A percentile compares a stretch with the other conserved stretches of the same genome.
These are phyloP conservation scores for Russula dissimulans DNA, from an alignment of 768 basidiomycete species.

Conservation along the genomic window DNA sequence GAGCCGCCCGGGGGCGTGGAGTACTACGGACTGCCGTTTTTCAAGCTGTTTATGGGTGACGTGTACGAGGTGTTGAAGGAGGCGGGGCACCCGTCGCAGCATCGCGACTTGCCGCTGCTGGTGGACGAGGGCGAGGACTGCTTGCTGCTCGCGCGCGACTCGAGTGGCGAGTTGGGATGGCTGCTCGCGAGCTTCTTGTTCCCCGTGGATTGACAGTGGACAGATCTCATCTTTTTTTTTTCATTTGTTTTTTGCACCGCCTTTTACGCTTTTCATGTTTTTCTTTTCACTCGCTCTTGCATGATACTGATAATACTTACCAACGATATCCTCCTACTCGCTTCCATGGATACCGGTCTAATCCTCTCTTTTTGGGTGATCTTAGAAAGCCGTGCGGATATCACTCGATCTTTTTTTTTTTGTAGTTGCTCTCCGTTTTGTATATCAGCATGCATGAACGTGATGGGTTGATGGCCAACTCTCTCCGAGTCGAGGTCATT, in stretches of 20 bases:
- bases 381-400: not conserved
- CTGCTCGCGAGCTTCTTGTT: constrained; percentile 74
- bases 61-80: constrained; percentile 63
- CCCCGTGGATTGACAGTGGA: constrained; percentile 38
- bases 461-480: not conserved
- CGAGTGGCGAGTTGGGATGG: constrained; percentile 56
- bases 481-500: too few species aligned
- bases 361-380: not conserved
- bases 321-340: not conserved
- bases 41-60: constrained; percentile 53
- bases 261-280: not conserved
- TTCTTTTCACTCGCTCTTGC: too few species aligned
- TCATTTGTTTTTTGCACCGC: not conserved
- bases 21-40: constrained; percentile 72
- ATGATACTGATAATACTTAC: not conserved
- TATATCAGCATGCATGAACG: not conserved
- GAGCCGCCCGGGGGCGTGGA: constrained; percentile 51
- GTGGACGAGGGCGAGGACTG: constrained; percentile 75
- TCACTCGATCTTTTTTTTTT: not conserved
- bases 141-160: constrained; percentile 60
- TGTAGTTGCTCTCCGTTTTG: not conserved
- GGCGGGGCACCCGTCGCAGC: constrained; percentile 68
- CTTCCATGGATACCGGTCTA: not conserved
- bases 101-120: constrained; percentile 63
- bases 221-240: not conserved